phyloP scores from a whole-genome alignment of 495 filamentous ascomycete genomes.

The Hypoxylon crocopeplum region DNA sequence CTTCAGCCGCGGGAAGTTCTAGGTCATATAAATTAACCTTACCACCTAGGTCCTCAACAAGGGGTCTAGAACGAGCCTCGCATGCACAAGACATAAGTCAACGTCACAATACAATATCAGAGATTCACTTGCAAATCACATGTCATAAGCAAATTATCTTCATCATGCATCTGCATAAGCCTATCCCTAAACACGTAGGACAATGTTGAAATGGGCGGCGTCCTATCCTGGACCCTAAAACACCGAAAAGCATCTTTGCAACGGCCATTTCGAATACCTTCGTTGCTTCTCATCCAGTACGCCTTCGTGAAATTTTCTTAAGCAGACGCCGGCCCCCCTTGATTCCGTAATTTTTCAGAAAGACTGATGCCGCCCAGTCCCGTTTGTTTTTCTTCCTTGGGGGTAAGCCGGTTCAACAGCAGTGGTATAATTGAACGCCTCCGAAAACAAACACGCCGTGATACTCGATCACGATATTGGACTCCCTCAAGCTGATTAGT shows the following conservation, averaged over 20 bases:
- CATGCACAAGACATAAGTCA: constrained; percentile 4
- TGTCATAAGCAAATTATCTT: constrained; percentile 3
- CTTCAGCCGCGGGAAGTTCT: too few species aligned
- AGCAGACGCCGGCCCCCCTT: constrained; percentile 13
- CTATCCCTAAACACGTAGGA: background rate
- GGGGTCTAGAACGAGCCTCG: constrained; percentile 4
- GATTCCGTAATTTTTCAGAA: constrained; percentile 8
- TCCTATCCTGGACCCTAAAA: constrained; percentile 1
- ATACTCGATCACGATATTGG: constrained; percentile 3
- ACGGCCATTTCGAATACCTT: background rate
- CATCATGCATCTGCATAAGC: background rate
- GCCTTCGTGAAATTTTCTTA: constrained; percentile 17
- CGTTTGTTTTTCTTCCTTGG: constrained; percentile 7
- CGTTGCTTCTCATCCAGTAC: constrained; percentile 7
- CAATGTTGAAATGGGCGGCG: constrained; percentile 24
- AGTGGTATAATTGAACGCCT: constrained; percentile 33
- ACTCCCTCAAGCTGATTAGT: background rate
- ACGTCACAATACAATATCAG: background rate
- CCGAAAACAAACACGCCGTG: constrained; percentile 19
- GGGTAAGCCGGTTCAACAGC: constrained; percentile 7
- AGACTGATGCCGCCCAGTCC: constrained; percentile 2
- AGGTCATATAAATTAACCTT: too few species aligned
- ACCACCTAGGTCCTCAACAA: too few species aligned
- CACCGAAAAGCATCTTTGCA: too few species aligned
- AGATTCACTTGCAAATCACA: too few species aligned